Evolutionary conservation across 73 alveolate species (phyloP).

Genomic region (Paramecium pentaurelia): DNA sequence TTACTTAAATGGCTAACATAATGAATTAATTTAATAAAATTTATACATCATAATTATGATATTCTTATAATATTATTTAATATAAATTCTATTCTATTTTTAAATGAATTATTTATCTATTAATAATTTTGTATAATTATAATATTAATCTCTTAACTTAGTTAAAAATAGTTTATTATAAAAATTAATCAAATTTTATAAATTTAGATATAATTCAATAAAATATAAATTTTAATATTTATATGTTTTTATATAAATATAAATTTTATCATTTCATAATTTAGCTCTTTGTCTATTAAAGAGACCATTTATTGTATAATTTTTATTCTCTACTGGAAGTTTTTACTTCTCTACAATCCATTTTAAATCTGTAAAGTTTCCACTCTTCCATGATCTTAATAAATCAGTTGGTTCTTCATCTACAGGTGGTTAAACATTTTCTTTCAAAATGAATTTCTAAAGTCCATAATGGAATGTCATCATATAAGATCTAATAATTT

Average conservation of each 20-base stretch:
- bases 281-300: not conserved
- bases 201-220: too few relatives aligned
- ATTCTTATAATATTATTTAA: too few relatives aligned
- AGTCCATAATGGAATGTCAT: conserved; percentile 33
- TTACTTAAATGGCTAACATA: not conserved
- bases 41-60: too few relatives aligned
- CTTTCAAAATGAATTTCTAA: conserved; percentile 15
- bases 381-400: conserved; percentile 36
- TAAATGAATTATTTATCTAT: too few relatives aligned
- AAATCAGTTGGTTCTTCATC: conserved; percentile 38
- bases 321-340: not conserved
- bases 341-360: conserved; percentile 1
- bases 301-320: not conserved
- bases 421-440: conserved; percentile 23
- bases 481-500: not conserved
- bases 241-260: not conserved
- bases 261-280: not conserved
- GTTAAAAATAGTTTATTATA: too few relatives aligned
- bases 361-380: conserved; percentile 9
- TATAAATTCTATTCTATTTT: too few relatives aligned
- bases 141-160: too few relatives aligned
- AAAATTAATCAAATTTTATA: too few relatives aligned
- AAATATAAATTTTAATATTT: not conserved
- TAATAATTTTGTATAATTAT: too few relatives aligned
- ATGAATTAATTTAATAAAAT: too few relatives aligned